Percentiles rank a stretch among this genome's conserved stretches.
These are phyloP conservation scores for Pulicaria dysenterica DNA, from an alignment of 129 eudicot genomes.

Conservation along the genomic window DNA sequence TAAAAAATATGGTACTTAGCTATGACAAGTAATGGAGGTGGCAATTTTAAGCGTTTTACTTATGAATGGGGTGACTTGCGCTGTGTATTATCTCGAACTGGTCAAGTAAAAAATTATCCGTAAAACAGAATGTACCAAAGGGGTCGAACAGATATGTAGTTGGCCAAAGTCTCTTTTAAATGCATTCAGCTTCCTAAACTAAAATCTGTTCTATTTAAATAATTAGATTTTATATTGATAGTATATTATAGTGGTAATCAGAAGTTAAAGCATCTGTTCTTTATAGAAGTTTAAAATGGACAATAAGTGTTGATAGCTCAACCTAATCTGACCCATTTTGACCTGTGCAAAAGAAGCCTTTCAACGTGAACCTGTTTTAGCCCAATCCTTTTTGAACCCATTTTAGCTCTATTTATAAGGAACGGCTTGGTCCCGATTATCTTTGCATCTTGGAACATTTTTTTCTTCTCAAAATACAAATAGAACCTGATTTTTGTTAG, in stretches of 20 bases:
- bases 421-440: too few relatives aligned
- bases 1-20: not conserved
- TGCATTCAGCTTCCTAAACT: not conserved
- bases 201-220: not conserved
- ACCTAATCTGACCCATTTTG: not conserved
- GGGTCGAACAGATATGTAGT: not conserved
- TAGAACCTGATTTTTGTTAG: slow-evolving; percentile 2
- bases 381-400: not conserved
- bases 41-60: not conserved
- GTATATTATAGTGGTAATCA: not conserved
- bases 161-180: not conserved
- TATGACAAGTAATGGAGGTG: not conserved
- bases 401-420: not conserved
- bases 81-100: not conserved
- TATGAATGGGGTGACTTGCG: not conserved
- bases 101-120: not conserved
- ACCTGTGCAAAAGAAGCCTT: not conserved
- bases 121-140: not conserved
- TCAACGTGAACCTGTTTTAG: not conserved
- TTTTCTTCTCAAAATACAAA: not conserved
- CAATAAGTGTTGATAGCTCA: not conserved
- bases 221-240: not conserved
- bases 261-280: slow-evolving; percentile 1
- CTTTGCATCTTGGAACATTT: not conserved
- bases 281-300: not conserved